phyloP scores from a whole-genome alignment of 2,329 filamentous ascomycete species.

The Colletotrichum sojae region DNA sequence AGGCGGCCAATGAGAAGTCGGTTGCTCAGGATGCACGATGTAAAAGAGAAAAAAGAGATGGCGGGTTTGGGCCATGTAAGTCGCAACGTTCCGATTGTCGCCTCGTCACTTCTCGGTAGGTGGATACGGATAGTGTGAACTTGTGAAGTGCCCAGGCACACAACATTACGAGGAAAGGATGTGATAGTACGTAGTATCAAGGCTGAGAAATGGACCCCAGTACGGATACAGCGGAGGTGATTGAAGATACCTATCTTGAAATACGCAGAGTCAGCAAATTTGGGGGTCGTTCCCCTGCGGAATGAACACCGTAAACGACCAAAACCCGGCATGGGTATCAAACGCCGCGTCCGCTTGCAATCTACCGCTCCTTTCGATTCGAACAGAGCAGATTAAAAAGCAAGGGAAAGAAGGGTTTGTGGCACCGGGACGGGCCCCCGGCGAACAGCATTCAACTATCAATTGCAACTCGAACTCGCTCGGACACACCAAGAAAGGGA shows the following conservation, averaged over 20 bases:
- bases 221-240: too few relatives aligned
- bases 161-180: not conserved
- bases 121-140: not conserved
- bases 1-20: constrained; percentile 29
- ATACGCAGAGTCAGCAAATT: constrained; percentile 11
- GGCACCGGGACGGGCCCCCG: constrained; percentile 23
- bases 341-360: constrained; percentile 23
- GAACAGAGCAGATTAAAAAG: not conserved
- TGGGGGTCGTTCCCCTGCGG: constrained; percentile 16
- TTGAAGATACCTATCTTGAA: constrained; percentile 4
- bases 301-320: constrained; percentile 16
- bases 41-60: constrained; percentile 14
- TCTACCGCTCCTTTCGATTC: constrained; percentile 5
- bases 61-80: constrained; percentile 27
- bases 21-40: constrained; percentile 12
- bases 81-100: constrained; percentile 27
- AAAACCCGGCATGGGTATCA: constrained; percentile 27
- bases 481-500: constrained; percentile 38
- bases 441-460: constrained; percentile 9
- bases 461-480: constrained; percentile 23
- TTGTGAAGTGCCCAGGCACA: too few relatives aligned
- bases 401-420: constrained; percentile 9
- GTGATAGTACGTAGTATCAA: not conserved
- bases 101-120: constrained; percentile 20
- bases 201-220: not conserved